Conservation (phyloP, 352 stramenopile genomes). For the Phytophthora agathidicida region DNA sequence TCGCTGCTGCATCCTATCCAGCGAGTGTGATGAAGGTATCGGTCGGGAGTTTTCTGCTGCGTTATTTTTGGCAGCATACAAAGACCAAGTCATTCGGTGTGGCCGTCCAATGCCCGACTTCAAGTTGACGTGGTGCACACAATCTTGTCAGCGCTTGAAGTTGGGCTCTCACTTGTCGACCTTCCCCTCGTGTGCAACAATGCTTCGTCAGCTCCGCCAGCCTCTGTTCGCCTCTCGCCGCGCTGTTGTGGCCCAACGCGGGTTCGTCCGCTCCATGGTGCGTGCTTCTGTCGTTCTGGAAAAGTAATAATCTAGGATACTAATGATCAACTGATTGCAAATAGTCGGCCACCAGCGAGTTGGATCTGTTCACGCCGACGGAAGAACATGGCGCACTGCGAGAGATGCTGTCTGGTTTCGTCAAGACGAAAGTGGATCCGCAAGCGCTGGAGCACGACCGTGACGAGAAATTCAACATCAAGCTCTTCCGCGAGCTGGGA, state of each 20-base stretch:
- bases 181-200: constrained; percentile 12
- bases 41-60: constrained; percentile 15
- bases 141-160: constrained; percentile 31
- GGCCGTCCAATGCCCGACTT: constrained; percentile 26
- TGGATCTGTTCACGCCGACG: constrained; percentile 90
- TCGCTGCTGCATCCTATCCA: constrained; percentile 34
- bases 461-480: constrained; percentile 97
- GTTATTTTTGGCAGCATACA: constrained; percentile 28
- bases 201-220: constrained; percentile 39
- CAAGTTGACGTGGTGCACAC: constrained; percentile 36
- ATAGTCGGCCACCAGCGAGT: constrained; percentile 32
- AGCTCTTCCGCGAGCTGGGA: constrained; percentile 95
- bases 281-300: not conserved
- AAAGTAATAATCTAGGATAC: not conserved
- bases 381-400: constrained; percentile 90
- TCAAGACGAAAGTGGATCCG: constrained; percentile 97
- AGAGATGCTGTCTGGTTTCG: constrained; percentile 94
- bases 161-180: constrained; percentile 16
- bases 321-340: constrained; percentile 8
- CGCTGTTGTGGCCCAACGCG: constrained; percentile 10
- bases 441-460: constrained; percentile 96
- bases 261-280: constrained; percentile 28
- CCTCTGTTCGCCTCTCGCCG: constrained; percentile 21
- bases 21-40: constrained; percentile 4
- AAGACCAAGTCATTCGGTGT: constrained; percentile 13